Evolutionary conservation across 2,329 filamentous ascomycete species (phyloP), one percentile per base, ranked within the genome.

Genomic region (Fusarium sp.): DNA sequence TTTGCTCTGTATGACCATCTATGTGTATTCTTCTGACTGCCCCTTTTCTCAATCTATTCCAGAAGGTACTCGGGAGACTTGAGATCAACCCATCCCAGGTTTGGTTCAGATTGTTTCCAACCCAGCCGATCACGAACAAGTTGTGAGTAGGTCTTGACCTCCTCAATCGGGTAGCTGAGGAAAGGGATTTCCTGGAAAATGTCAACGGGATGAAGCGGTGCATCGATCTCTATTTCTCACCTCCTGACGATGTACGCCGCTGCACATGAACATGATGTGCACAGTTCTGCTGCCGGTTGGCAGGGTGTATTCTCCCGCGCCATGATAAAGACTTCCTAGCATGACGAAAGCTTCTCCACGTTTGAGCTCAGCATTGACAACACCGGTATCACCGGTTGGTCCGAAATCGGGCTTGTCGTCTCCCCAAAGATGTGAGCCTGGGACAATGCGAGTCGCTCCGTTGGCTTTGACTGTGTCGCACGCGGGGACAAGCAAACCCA

Each of bases 41-140:
- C 6, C 8, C 24, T 50, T 24, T 24, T 27, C 11, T 20, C 11
- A 3, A 6, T 9, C 9, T 64, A 68, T 20, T 67, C 35, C 2
- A 73, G 62, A 11, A 73, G 41, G 31, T 65, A 81, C 50, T 84
- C 82, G 0, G 82, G 83, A 24, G 79, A 81, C 67, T 80, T 82
- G 48, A 84, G 73, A 72, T 84, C 83, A 18, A 84, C 81, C 82
- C 83, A 84, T 2, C 83, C 83, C 33, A 84, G 65, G 64, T 84
- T 84, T 20, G 82, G 83, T 64, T 84, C 82, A 35, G 80, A 81
- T 64, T 84, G 82, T 68, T 81, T 83, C 82, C 82, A 84, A 1
- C 82, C 83, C 56, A 84, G 65, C 24, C 82, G 77, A 20, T 84
- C 80, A 43, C 80, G 79, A 18, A 83, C 82, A 5, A 84, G 59